Base-by-base conservation (phyloP, 169 alveolate species). In the Perkinsus chesapeaki region DNA sequence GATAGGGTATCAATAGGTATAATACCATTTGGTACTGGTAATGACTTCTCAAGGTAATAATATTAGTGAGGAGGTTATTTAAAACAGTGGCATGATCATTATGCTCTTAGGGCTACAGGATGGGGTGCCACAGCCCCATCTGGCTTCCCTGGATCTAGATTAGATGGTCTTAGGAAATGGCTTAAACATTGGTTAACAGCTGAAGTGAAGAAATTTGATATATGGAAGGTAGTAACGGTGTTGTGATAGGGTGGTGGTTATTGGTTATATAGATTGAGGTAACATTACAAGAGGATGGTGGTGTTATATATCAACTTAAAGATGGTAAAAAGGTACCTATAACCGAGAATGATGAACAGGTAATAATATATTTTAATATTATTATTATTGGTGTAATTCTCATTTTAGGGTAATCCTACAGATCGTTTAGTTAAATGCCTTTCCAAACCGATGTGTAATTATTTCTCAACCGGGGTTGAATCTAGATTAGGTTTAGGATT, bases 381-480 rank as follows among this genome's bases (percentile, higher is more conserved):
- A 9, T 10, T 47, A 47, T 10, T 19, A 47, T 47, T 47, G 72
- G 23, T 47, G 94, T 39, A 94, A 91, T 39, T 82, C 91, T 39
- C n/a, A n/a, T 92, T 92, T 23, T 92, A 60, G 91, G 48, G 92
- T 43, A 94, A 39, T 60, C 60, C 93, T 0, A n/a, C 90, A 39
- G 94, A 94, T 60, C 39, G 93, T 39, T 91, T 91, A n/a, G 37
- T 95, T 39, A 93, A 95, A 39, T 92, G 47, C 39, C 73, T 92
- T 16, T 92, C 93, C 73, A 95, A 94, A 0, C 94, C 93, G 34
- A 96, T 97, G 97, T 95, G 96, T 12, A 97, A 97, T 92, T 97
- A 97, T 92, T 97, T 96, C 93, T 95, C 97, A 37, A 94, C 97
- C 37, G 99, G 99, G 9, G 96, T 96, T 48, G 99, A 97, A 95